Evolutionary conservation across 805 yeast species (phyloP).

Genomic region (Wickerhamomyces pijperi): DNA sequence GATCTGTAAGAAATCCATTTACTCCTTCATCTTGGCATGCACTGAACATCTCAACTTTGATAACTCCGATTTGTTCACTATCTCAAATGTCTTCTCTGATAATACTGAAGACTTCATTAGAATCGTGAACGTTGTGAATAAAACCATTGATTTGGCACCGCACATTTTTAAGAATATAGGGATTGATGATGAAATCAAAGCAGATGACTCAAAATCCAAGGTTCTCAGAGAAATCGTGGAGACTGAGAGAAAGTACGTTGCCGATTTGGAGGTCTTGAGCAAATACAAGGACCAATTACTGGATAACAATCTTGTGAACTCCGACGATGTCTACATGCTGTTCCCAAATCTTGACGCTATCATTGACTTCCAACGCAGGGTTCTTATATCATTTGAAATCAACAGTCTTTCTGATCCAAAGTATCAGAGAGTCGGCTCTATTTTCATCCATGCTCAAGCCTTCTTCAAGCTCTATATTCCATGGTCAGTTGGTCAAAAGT

Average conservation of each 20-base stretch:
- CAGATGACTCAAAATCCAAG: slow-evolving; percentile 52
- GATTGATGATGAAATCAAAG: slow-evolving; percentile 16
- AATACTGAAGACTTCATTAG: slow-evolving; percentile 67
- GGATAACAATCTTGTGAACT: slow-evolving; percentile 54
- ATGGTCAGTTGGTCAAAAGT: slow-evolving; percentile 84
- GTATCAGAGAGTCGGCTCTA: slow-evolving; percentile 79
- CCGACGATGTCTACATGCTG: slow-evolving; percentile 68
- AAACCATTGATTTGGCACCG: slow-evolving; percentile 47
- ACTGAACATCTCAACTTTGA: slow-evolving; percentile 61
- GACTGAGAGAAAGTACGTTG: slow-evolving; percentile 88
- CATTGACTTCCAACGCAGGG: slow-evolving; percentile 85
- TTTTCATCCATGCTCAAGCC: slow-evolving; percentile 75
- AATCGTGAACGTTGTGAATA: slow-evolving; percentile 61
- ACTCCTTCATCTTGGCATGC: slow-evolving; percentile 82
- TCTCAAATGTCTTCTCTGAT: slow-evolving; percentile 80
- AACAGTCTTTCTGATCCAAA: slow-evolving; percentile 65
- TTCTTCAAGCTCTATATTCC: slow-evolving; percentile 87
- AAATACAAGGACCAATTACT: slow-evolving; percentile 59
- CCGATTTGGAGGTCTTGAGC: slow-evolving; percentile 70
- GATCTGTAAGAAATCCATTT: slow-evolving; percentile 79
- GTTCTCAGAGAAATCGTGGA: slow-evolving; percentile 77
- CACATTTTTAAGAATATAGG: slow-evolving; percentile 17
- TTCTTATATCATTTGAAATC: slow-evolving; percentile 80
- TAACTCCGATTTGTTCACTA: slow-evolving; percentile 79
- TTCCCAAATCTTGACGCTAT: slow-evolving; percentile 80